Percentiles rank a stretch among this genome's conserved stretches.
Evolutionary conservation across 306 rosid species (phyloP).

Genomic region (Sphenostylis stenocarpa): DNA sequence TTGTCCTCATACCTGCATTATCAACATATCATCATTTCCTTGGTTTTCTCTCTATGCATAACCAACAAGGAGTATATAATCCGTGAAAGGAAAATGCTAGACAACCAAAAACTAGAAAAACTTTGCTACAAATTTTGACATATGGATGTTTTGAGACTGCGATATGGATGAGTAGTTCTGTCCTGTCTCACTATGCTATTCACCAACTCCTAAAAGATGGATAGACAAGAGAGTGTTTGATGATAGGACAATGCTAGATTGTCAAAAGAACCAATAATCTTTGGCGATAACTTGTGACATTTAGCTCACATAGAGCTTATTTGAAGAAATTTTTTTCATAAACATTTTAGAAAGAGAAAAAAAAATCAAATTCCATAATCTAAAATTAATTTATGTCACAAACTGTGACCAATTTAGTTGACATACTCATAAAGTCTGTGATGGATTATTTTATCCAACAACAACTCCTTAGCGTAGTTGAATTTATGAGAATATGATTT

Average conservation of each 20-base stretch:
- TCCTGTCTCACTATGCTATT: neutral
- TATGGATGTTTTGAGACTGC: neutral
- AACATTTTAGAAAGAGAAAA: no score
- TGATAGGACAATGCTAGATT: neutral
- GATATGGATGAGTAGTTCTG: neutral
- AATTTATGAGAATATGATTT: neutral
- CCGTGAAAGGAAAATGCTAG: neutral
- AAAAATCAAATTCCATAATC: no score
- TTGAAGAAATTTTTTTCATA: no score
- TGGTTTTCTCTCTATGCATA: neutral
- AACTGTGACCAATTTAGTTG: neutral
- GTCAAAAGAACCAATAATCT: neutral
- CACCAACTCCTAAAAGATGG: neutral
- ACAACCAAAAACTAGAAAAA: neutral
- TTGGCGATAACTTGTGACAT: no score
- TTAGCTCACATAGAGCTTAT: no score
- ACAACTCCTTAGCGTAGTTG: neutral
- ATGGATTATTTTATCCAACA: neutral
- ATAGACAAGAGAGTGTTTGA: no score
- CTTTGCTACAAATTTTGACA: neutral
- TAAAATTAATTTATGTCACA: no score
- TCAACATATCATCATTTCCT: neutral
- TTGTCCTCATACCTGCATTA: conserved; percentile 12
- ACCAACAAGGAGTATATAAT: neutral
- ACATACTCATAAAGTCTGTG: neutral